Percentiles rank a stretch among this genome's conserved stretches.
These are phyloP conservation scores for Lotmaria passim DNA, from an alignment of 208 protist genomes.

Conservation along the genomic window DNA sequence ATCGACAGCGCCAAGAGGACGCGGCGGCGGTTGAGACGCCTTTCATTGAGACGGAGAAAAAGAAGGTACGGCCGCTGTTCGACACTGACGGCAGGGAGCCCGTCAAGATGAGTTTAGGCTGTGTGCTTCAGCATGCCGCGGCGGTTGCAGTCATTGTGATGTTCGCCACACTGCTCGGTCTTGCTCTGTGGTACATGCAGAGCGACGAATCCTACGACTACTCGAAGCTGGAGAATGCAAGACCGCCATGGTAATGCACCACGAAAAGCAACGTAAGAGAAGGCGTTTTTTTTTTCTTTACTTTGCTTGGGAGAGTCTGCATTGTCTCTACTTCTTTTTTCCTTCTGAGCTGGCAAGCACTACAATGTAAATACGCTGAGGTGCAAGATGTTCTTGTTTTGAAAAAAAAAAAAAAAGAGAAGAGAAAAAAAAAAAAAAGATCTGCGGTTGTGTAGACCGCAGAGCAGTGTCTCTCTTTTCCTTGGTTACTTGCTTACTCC, in stretches of 20 bases:
- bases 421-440: no score
- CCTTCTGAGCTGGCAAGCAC: background rate
- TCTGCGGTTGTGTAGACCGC: no score
- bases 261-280: background rate
- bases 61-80: background rate
- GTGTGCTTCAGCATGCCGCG: background rate
- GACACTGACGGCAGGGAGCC: background rate
- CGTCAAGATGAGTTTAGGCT: background rate
- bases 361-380: no score
- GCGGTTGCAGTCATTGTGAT: background rate
- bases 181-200: slow-evolving; percentile 3
- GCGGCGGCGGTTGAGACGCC: background rate
- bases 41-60: background rate
- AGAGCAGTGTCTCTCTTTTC: no score
- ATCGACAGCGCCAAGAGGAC: background rate
- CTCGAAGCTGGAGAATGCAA: slow-evolving; percentile 1
- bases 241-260: background rate
- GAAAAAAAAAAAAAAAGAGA: no score
- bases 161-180: background rate
- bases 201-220: slow-evolving; percentile 11
- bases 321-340: background rate
- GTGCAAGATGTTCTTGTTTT: no score
- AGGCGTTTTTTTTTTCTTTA: background rate
- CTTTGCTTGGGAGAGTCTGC: no score
- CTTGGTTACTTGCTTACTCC: no score